Evolutionary conservation across 2,329 filamentous ascomycete species (phyloP).

Genomic region (Leptographium wingfieldii): DNA sequence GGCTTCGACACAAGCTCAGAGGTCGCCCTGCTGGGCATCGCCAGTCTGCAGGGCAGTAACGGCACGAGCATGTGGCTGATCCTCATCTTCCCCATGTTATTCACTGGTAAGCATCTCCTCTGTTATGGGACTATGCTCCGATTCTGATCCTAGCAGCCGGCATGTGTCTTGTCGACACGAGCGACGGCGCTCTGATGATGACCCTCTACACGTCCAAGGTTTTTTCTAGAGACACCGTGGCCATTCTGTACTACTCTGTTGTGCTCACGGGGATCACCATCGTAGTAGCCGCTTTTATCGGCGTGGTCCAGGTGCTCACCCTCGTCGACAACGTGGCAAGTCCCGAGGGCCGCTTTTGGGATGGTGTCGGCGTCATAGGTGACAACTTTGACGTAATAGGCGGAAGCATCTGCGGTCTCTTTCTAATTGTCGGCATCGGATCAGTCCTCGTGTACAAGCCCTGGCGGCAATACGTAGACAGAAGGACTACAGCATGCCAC

Average conservation of each 20-base stretch:
- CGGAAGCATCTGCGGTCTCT: constrained; percentile 73
- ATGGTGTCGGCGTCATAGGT: constrained; percentile 62
- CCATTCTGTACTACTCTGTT: constrained; percentile 87
- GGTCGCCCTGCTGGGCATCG: constrained; percentile 82
- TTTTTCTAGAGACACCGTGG: constrained; percentile 69
- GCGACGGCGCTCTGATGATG: constrained; percentile 91
- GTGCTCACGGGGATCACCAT: constrained; percentile 77
- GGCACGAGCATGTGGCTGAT: constrained; percentile 93
- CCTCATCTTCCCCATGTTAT: constrained; percentile 77
- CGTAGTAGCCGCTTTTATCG: constrained; percentile 73
- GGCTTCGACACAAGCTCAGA: constrained; percentile 95
- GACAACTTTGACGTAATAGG: constrained; percentile 81
- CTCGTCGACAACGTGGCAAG: constrained; percentile 65
- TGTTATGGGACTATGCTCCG: not conserved
- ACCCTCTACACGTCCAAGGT: constrained; percentile 73
- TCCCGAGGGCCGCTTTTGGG: constrained; percentile 73
- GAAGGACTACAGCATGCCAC: not conserved
- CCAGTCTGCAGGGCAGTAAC: constrained; percentile 70
- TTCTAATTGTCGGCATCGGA: constrained; percentile 62
- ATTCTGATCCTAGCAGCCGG: constrained; percentile 41
- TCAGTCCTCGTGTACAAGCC: constrained; percentile 67
- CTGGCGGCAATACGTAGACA: constrained; percentile 49
- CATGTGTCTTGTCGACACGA: constrained; percentile 91
- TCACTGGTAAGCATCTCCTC: constrained; percentile 49
- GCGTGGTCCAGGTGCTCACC: constrained; percentile 70